phyloP scores from a whole-genome alignment of 345 rosid genomes.

The Salix purpurea region DNA sequence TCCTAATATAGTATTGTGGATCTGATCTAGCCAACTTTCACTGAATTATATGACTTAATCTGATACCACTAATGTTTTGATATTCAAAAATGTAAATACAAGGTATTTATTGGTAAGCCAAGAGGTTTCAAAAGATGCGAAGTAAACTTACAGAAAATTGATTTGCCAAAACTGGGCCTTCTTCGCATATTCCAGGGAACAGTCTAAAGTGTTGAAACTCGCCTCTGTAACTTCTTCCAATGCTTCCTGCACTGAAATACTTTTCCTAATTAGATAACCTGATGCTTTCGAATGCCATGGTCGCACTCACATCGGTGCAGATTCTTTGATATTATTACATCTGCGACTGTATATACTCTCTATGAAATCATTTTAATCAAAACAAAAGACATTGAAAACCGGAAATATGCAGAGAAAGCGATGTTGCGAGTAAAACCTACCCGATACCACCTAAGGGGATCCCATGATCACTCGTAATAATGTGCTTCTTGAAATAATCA shows the following conservation, averaged over 20 bases:
- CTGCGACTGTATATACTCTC: too few species aligned
- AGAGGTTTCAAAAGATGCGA: not conserved
- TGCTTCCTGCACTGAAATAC: constrained; percentile 59
- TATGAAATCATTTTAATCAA: too few species aligned
- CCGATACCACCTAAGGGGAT: constrained; percentile 79
- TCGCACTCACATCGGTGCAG: too few species aligned
- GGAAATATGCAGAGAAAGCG: too few species aligned
- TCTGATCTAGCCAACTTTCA: too few species aligned
- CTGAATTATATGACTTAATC: too few species aligned
- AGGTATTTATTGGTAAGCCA: not conserved
- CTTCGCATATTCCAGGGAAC: constrained; percentile 45
- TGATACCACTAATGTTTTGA: too few species aligned
- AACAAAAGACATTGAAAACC: too few species aligned
- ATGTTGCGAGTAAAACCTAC: constrained; percentile 30
- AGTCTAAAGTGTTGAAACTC: constrained; percentile 54
- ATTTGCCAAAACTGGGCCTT: constrained; percentile 52
- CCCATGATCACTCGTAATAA: constrained; percentile 55
- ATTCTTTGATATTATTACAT: too few species aligned
- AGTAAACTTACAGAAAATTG: constrained; percentile 57
- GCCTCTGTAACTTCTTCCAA: constrained; percentile 68
- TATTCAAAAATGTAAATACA: not conserved
- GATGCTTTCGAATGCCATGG: not conserved
- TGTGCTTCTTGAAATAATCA: constrained; percentile 46
- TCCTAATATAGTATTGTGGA: too few species aligned
- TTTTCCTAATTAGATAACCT: not conserved